Evolutionary conservation across 2,329 filamentous ascomycete species (phyloP), one percentile per base, ranked within the genome.

Genomic region (Allantophomopsis lycopodina): DNA sequence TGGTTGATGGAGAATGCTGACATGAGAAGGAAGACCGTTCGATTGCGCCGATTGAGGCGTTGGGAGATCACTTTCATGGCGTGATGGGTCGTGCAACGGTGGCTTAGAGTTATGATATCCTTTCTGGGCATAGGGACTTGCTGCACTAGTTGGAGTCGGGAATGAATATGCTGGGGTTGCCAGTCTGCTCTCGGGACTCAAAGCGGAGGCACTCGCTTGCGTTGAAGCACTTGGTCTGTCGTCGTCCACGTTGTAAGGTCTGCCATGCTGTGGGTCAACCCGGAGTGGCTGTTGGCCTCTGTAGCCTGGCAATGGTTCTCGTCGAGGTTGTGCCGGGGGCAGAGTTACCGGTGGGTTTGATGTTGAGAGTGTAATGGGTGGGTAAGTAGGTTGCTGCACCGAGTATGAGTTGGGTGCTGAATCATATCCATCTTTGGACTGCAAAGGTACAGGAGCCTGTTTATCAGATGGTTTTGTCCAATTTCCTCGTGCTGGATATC

Each of bases 401-500:
- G 75, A 62, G 49, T 79, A 79, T 13, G 43, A 35, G 42, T 60
- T 72, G 0, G 73, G 71, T 32, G 49, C 46, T 15, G 48, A 51
- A 17, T 59, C 65, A 46, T 64, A 69, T 11, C 66, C 68, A 47
- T 88, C 84, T 60, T 93, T 94, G 15, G 86, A 88, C 60, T 93
- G 84, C 37, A 94, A 70, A 43, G 81, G 83, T 48, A 88, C 71
- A 37, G 79, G 73, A 38, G 69, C 62, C 49, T 78, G 73, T 49
- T 82, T 77, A 53, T 63, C 77, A 44, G 82, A 79, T 23, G 80
- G 76, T 60, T 89, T 93, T 46, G 81, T 76, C 79, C 83, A 91
- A 38, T 75, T 69, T 33, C 79, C 77, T 51, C 85, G 75, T 49
- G 83, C 79, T 40, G 83, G 83, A 60, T 98, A 98, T 38, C 91